A percentile compares a stretch with the other conserved stretches of the same genome.
phyloP scores from a whole-genome alignment of 2,329 filamentous ascomycete species.

The Colletotrichum eleusines region DNA sequence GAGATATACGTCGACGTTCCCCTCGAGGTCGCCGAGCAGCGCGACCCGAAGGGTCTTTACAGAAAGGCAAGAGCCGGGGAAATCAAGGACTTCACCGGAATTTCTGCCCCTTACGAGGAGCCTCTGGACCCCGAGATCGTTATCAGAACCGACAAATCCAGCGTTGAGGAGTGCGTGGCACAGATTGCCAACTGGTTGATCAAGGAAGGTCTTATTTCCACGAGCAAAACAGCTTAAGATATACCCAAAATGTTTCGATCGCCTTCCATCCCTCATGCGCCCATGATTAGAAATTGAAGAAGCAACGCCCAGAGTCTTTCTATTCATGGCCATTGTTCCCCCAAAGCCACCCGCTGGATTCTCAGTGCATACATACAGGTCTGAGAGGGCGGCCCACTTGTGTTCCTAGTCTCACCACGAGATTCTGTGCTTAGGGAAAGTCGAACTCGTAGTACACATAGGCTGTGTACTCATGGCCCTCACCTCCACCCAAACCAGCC shows the following conservation, averaged over 20 bases:
- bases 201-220: constrained; percentile 70
- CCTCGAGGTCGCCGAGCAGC: constrained; percentile 90
- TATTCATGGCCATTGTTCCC: background rate
- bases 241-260: background rate
- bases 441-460: constrained; percentile 98
- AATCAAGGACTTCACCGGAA: constrained; percentile 97
- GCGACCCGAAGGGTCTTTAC: constrained; percentile 97
- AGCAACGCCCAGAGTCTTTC: constrained; percentile 13
- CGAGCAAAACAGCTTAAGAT: constrained; percentile 47
- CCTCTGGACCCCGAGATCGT: constrained; percentile 88
- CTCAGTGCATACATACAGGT: constrained; percentile 17
- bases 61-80: constrained; percentile 94
- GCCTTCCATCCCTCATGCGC: background rate
- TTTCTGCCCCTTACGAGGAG: constrained; percentile 94
- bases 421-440: constrained; percentile 61
- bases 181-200: constrained; percentile 86
- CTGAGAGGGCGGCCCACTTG: background rate
- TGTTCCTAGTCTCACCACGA: background rate
- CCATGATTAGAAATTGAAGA: constrained; percentile 17
- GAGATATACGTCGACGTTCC: constrained; percentile 95
- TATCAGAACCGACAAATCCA: constrained; percentile 84
- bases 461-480: constrained; percentile 88
- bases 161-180: constrained; percentile 88
- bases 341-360: background rate
- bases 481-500: constrained; percentile 74